Conservation (phyloP, 1,284 basidiomycete genomes). For the Pascua sp. region DNA sequence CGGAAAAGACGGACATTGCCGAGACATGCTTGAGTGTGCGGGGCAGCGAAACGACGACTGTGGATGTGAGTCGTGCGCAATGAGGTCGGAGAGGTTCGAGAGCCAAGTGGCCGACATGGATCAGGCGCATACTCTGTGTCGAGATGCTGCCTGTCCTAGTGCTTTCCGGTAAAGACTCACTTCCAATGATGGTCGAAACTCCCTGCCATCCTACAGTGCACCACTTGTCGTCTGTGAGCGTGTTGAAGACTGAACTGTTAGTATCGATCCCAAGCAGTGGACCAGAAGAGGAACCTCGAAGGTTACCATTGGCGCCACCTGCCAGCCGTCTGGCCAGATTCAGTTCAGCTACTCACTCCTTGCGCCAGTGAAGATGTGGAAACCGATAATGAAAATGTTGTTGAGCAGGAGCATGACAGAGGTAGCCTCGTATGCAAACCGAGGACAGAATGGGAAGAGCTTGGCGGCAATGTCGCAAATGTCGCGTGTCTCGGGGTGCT, state of each 20-base stretch:
- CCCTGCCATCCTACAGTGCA: slow-evolving; percentile 60
- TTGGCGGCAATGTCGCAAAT: slow-evolving; percentile 63
- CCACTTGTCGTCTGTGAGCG: slow-evolving; percentile 56
- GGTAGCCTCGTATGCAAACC: slow-evolving; percentile 38
- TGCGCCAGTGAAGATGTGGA: slow-evolving; percentile 49
- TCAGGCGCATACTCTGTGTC: too few relatives aligned
- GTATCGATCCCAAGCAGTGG: neutral
- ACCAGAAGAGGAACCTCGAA: neutral
- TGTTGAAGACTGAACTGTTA: slow-evolving; percentile 53
- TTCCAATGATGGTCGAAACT: slow-evolving; percentile 49
- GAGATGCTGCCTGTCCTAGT: slow-evolving; percentile 10
- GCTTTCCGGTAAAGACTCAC: slow-evolving; percentile 16
- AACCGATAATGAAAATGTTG: slow-evolving; percentile 48
- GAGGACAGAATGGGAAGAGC: slow-evolving; percentile 49
- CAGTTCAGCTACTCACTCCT: slow-evolving; percentile 22
- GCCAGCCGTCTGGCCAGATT: neutral
- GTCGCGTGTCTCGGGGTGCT: slow-evolving; percentile 60
- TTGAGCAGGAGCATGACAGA: slow-evolving; percentile 40
- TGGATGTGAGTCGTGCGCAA: neutral
- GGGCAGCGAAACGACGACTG: slow-evolving; percentile 56
- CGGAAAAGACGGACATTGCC: slow-evolving; percentile 46
- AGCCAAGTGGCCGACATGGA: too few relatives aligned
- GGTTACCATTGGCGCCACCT: too few relatives aligned
- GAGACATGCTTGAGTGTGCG: slow-evolving; percentile 58
- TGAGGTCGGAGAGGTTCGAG: too few relatives aligned